Evolutionary conservation across 345 rosid genomes (phyloP).

Genomic region (Lepidium didymum): DNA sequence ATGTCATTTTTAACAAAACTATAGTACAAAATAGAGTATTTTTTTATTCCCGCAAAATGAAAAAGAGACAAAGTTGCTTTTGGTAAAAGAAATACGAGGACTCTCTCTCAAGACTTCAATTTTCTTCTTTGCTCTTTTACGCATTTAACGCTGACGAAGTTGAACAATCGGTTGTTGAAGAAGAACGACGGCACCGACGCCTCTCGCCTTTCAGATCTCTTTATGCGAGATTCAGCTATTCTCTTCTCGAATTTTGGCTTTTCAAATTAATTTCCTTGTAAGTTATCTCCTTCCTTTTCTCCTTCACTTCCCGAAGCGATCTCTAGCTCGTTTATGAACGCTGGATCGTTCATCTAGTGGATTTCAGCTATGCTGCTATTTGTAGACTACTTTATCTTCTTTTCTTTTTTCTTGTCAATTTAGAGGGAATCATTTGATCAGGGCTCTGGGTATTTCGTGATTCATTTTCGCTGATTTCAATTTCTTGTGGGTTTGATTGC

Average conservation of each 20-base stretch:
- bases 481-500: background rate
- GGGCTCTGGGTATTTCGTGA: background rate
- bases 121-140: conserved; percentile 3
- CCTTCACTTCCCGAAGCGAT: background rate
- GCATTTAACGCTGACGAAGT: conserved; percentile 13
- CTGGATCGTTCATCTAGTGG: background rate
- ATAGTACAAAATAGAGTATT: background rate
- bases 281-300: background rate
- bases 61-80: background rate
- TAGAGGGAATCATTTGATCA: background rate
- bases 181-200: background rate
- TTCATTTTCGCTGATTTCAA: background rate
- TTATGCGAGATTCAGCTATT: background rate
- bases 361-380: background rate
- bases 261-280: background rate
- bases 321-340: background rate
- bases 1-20: too few species aligned
- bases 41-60: background rate
- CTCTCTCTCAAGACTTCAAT: background rate
- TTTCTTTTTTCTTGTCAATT: too few species aligned
- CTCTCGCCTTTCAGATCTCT: background rate
- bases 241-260: background rate
- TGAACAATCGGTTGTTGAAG: background rate
- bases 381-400: background rate
- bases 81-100: background rate